Percentiles rank a stretch among this genome's conserved stretches.
Conservation (phyloP, 208 protist genomes). For the Histomonas meleagridis region DNA sequence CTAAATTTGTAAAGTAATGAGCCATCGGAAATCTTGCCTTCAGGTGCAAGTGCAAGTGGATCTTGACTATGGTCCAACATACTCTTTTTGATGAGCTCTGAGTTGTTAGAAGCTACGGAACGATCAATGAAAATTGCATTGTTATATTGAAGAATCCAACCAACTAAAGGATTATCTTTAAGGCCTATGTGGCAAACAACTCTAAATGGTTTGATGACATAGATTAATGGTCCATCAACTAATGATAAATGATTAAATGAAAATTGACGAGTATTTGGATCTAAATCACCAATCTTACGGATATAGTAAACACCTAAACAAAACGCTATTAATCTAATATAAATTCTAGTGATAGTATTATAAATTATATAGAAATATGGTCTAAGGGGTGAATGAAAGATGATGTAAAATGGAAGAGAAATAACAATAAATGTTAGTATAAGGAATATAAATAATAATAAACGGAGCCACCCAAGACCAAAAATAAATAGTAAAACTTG, state of each 20-base stretch:
- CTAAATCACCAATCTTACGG: not conserved
- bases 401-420: not conserved
- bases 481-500: not conserved
- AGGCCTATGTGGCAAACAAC: not conserved
- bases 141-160: not conserved
- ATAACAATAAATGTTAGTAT: not conserved
- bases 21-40: constrained; percentile 2
- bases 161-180: not conserved
- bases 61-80: not conserved
- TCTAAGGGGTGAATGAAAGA: not conserved
- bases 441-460: not conserved
- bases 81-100: not conserved
- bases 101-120: not conserved
- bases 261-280: not conserved
- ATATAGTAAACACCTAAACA: not conserved
- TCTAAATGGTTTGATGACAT: not conserved
- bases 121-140: not conserved
- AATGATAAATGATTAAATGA: not conserved
- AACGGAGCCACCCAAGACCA: not conserved
- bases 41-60: not conserved
- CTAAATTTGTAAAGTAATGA: not conserved
- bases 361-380: no score
- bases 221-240: not conserved
- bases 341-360: not conserved
- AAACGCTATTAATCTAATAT: not conserved